These are phyloP conservation scores for Hibiscus tridactylites DNA, from an alignment of 345 rosid species.

Conservation along the genomic window DNA sequence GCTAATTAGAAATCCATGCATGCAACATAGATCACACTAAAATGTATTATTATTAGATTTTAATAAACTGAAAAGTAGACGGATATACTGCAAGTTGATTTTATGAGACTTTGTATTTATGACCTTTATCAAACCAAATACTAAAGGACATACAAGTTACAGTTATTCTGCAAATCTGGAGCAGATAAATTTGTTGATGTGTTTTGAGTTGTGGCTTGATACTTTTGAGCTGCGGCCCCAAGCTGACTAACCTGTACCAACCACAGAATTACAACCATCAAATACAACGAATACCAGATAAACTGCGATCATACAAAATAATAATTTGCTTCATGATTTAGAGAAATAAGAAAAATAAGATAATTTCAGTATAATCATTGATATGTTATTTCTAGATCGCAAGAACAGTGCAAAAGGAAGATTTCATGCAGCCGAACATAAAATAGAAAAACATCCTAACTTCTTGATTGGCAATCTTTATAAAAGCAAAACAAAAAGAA, in stretches of 20 bases:
- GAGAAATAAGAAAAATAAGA: not conserved
- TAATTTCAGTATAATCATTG: not conserved
- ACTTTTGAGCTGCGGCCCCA: slow-evolving; percentile 82
- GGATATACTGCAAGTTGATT: not conserved
- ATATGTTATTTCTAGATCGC: not conserved
- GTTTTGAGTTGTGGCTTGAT: slow-evolving; percentile 82
- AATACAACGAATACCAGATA: not conserved
- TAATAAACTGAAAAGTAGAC: not conserved
- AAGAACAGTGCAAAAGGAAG: not conserved
- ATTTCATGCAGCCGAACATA: not conserved
- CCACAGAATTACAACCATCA: not conserved
- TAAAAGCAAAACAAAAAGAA: not conserved
- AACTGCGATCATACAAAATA: not conserved
- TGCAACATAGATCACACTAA: not conserved
- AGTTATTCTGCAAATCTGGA: slow-evolving; percentile 76
- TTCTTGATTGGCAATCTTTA: not conserved
- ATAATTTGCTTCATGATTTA: not conserved
- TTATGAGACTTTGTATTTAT: too few relatives aligned
- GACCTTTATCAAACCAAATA: not conserved
- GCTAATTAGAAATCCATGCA: slow-evolving; percentile 7
- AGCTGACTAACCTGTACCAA: slow-evolving; percentile 80
- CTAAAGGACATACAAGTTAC: slow-evolving; percentile 61
- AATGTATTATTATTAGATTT: not conserved
- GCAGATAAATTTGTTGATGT: slow-evolving; percentile 69
- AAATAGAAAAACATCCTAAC: not conserved